phyloP scores from a whole-genome alignment of 1,284 basidiomycete genomes.

The Erythrobasidium hasegawianum region DNA sequence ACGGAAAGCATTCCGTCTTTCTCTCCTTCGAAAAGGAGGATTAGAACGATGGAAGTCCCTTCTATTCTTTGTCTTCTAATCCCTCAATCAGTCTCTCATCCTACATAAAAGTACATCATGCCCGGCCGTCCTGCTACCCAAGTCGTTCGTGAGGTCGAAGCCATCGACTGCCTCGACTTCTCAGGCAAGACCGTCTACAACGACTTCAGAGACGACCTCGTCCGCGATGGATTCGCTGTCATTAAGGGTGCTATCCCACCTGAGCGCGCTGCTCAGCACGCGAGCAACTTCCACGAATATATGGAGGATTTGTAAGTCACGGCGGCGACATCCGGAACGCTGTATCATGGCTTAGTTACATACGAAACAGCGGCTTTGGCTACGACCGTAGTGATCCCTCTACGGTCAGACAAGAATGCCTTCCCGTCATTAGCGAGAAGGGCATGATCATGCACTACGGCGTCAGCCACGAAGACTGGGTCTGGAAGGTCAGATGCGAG shows the following conservation, averaged over 20 bases:
- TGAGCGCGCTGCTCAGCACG: conserved; percentile 43
- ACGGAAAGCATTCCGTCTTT: too few species aligned
- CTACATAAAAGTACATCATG: neutral
- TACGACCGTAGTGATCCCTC: conserved; percentile 44
- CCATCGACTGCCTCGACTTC: conserved; percentile 16
- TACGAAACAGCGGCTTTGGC: conserved; percentile 36
- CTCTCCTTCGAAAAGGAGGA: too few species aligned
- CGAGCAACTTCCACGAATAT: conserved; percentile 43
- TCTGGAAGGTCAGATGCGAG: conserved; percentile 36
- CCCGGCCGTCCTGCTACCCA: neutral
- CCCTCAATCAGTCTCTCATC: too few species aligned
- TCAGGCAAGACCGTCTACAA: conserved; percentile 15
- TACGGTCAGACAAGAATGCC: conserved; percentile 37
- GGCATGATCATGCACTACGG: conserved; percentile 37
- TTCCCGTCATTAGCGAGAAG: conserved; percentile 36
- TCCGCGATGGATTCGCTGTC: conserved; percentile 42
- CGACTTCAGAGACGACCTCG: conserved; percentile 7
- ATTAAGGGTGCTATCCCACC: conserved; percentile 45
- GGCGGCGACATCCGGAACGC: neutral
- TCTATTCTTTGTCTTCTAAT: too few species aligned
- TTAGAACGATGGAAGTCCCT: too few species aligned
- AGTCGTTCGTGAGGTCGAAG: conserved; percentile 6
- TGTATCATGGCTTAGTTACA: too few species aligned
- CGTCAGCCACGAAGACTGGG: conserved; percentile 36
- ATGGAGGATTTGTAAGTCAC: conserved; percentile 41